Conservation (phyloP, 768 basidiomycete genomes). For the Dentipellis fragilis region DNA sequence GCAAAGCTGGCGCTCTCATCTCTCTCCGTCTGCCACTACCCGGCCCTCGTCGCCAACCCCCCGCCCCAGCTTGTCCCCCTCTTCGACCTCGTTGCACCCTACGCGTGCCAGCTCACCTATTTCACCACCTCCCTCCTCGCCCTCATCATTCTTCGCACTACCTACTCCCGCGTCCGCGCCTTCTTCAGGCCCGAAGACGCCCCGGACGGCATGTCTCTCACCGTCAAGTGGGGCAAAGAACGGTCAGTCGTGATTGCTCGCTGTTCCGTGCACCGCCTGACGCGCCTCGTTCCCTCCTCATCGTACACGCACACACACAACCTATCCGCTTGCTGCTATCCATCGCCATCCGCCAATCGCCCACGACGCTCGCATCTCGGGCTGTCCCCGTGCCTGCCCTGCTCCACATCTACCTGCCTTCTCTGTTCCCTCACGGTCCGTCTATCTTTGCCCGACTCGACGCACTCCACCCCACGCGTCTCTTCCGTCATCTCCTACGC, state of each 20-base stretch:
- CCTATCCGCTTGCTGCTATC: conserved; percentile 4
- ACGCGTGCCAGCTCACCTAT: conserved; percentile 8
- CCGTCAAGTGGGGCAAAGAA: conserved; percentile 42
- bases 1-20: conserved; percentile 16
- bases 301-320: neutral
- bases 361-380: neutral
- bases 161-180: conserved; percentile 18
- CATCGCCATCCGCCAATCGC: neutral
- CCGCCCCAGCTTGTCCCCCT: neutral
- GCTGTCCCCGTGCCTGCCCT: neutral
- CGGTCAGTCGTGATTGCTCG: conserved; percentile 17
- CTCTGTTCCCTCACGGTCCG: neutral
- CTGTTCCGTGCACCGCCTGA: neutral
- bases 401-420: conserved; percentile 2
- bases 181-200: conserved; percentile 10
- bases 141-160: conserved; percentile 21
- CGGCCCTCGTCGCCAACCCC: neutral
- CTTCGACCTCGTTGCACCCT: neutral
- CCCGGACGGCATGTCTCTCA: conserved; percentile 6
- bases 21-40: neutral
- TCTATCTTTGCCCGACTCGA: neutral
- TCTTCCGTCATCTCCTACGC: neutral
- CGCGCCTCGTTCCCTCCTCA: neutral
- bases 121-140: neutral
- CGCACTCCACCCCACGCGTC: neutral